Conservation (phyloP, 2,329 filamentous ascomycete species). For the Apiospora koreana region DNA sequence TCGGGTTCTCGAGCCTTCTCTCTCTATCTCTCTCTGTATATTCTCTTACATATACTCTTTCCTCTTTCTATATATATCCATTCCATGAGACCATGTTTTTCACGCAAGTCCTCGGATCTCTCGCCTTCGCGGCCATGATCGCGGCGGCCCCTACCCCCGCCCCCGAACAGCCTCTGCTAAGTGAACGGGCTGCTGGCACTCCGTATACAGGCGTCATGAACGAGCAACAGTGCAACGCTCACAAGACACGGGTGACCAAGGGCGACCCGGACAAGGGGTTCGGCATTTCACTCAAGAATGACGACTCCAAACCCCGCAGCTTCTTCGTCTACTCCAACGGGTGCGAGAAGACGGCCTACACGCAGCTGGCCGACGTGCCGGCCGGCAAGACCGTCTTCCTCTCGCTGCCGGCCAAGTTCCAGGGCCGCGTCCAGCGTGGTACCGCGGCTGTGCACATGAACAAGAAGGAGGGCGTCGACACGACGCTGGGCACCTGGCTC, state of each 20-base stretch:
- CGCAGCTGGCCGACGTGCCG: slow-evolving; percentile 15
- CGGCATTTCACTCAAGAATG: slow-evolving; percentile 19
- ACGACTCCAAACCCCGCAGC: slow-evolving; percentile 15
- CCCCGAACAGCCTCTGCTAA: background rate
- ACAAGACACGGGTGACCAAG: background rate
- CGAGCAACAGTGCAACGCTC: background rate
- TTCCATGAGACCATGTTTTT: background rate
- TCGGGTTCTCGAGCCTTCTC: background rate
- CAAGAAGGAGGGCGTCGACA: slow-evolving; percentile 13
- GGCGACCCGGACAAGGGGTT: slow-evolving; percentile 10
- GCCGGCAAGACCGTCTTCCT: slow-evolving; percentile 17
- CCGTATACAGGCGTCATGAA: background rate
- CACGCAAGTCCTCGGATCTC: background rate
- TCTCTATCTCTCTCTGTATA: background rate
- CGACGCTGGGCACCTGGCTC: slow-evolving; percentile 20
- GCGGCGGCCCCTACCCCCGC: background rate
- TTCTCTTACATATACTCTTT: background rate
- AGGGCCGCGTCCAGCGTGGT: slow-evolving; percentile 22
- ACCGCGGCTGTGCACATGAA: slow-evolving; percentile 16
- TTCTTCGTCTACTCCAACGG: slow-evolving; percentile 23
- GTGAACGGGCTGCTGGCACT: background rate
- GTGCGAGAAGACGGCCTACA: slow-evolving; percentile 20
- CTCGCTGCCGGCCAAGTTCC: slow-evolving; percentile 17
- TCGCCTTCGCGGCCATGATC: background rate
- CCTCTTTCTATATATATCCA: too few species aligned